These are phyloP conservation scores for Echinochloa phyllopogon DNA, from an alignment of 176 grass and related monocot genomes.

Conservation along the genomic window DNA sequence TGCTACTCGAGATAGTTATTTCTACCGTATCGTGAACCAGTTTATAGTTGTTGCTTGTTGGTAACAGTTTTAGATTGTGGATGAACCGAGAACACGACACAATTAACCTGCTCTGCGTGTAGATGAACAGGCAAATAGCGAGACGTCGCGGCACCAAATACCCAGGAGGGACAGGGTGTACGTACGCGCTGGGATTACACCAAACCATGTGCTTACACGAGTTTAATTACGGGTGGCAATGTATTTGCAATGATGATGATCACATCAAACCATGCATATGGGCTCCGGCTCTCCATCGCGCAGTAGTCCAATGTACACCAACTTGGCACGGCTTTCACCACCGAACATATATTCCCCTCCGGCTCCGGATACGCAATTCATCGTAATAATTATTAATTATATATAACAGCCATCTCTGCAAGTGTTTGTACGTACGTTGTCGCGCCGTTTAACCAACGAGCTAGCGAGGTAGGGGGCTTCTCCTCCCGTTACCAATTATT, in stretches of 20 bases:
- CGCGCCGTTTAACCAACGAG: neutral
- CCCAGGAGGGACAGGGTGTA: neutral
- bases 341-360: slow-evolving; percentile 47
- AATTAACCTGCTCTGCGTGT: too few species aligned
- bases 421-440: neutral
- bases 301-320: neutral
- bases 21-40: too few species aligned
- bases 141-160: neutral
- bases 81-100: neutral
- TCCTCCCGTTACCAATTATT: neutral
- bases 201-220: slow-evolving; percentile 25
- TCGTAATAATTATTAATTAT: neutral
- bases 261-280: too few species aligned
- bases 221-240: slow-evolving; percentile 6
- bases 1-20: too few species aligned
- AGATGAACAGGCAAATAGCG: too few species aligned
- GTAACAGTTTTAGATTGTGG: too few species aligned
- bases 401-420: neutral
- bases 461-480: neutral
- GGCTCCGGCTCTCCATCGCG: too few species aligned
- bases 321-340: slow-evolving; percentile 41
- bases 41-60: too few species aligned
- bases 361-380: slow-evolving; percentile 6
- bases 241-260: neutral
- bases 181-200: neutral